These are phyloP conservation scores for Nannochloropsis gaditana DNA, from an alignment of 108 stramenopile species.

Conservation along the genomic window DNA sequence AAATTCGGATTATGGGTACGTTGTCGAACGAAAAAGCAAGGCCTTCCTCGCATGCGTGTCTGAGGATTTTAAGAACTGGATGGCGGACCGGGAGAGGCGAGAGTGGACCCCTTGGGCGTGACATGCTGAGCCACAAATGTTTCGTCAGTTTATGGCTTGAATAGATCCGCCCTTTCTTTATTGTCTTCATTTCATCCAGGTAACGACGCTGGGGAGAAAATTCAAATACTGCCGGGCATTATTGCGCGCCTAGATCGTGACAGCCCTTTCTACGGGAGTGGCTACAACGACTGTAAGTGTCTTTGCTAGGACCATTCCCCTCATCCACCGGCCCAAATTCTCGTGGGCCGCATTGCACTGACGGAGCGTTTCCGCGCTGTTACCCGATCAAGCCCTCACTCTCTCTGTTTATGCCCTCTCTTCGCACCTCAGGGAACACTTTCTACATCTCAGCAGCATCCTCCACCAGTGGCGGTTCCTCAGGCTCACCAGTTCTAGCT, in stretches of 20 bases:
- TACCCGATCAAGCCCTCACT: too few relatives aligned
- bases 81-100: too few relatives aligned
- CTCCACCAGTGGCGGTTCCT: slow-evolving; percentile 48
- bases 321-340: too few relatives aligned
- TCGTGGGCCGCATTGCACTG: too few relatives aligned
- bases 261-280: slow-evolving; percentile 44
- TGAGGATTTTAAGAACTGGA: too few relatives aligned
- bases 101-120: too few relatives aligned
- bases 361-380: too few relatives aligned
- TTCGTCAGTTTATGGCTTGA: too few relatives aligned
- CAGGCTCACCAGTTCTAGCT: slow-evolving; percentile 51
- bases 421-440: slow-evolving; percentile 34
- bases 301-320: too few relatives aligned
- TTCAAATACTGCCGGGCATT: slow-evolving; percentile 50
- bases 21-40: not conserved
- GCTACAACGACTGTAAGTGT: slow-evolving; percentile 41
- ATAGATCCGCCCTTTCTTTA: not conserved
- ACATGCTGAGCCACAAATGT: too few relatives aligned
- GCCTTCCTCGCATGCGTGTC: too few relatives aligned
- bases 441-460: slow-evolving; percentile 33
- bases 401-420: too few relatives aligned
- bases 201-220: slow-evolving; percentile 58
- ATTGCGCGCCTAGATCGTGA: slow-evolving; percentile 55
- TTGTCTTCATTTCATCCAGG: slow-evolving; percentile 23
- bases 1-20: slow-evolving; percentile 48